Evolutionary conservation across 805 yeast genomes (phyloP), one percentile per base, ranked within the genome.

Genomic region (Starmerella bacillaris): DNA sequence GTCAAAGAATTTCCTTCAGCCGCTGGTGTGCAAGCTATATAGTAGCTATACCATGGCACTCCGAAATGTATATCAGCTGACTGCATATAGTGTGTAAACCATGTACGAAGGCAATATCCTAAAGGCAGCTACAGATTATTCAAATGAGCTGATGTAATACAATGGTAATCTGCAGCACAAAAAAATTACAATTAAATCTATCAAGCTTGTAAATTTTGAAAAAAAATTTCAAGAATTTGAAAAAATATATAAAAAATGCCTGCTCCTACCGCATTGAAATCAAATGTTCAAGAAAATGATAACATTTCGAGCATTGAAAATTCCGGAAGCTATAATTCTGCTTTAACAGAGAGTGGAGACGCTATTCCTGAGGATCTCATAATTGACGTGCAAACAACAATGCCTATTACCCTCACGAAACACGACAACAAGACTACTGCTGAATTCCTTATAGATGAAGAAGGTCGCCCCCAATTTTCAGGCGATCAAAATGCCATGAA

Each of bases 381-480:
- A 41, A 66, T 71, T 40, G 60, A 64, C 41, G 63, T 62, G 24
- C 34, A 48, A 8, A 55, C 64, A 8, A 60, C 64, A 19, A 43
- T 47, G 35, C 53, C 49, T 27, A 14, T 46, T 7, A 51, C 41
- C 15, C 36, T 35, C 14, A 8, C n/a, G 6, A 9, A 6, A 6
- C 48, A 45, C 30, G 53, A 57, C 33, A 33, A 38, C 17, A 42
- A 50, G 27, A 18, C 35, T 14, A 19, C 30, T 12, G 42, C 40
- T 18, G 44, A 36, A 12, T 33, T 77, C 44, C 70, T 70, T n/a
- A 56, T 78, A 24, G 94, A 86, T 56, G 84, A 78, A 45, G 68
- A 71, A 37, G 96, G 96, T 30, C 78, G 82, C 49, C 94, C 94
- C 30, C 72, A 74, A 48, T 83, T 84, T 53, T 64, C 72, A 24